A percentile compares a stretch with the other conserved stretches of the same genome.
Conservation (phyloP, 2,329 filamentous ascomycete genomes). For the Paecilomyces variotii region DNA sequence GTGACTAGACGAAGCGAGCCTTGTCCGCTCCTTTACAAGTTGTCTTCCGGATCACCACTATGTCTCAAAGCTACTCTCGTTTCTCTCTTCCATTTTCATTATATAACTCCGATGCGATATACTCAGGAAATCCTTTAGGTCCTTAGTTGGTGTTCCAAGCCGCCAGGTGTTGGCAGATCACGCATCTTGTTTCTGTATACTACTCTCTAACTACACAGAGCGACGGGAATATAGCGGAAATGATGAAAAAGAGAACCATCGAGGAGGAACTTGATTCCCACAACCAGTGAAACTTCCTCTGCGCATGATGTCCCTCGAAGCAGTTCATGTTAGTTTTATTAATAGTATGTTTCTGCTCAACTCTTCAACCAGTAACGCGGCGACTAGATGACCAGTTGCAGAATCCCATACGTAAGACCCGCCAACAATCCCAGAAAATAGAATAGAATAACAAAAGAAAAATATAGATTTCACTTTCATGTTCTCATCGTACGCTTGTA, state of each 20-base stretch:
- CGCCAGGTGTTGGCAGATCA: not conserved
- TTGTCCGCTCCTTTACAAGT: not conserved
- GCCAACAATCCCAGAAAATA: no score
- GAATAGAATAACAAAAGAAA: no score
- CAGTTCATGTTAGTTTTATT: not conserved
- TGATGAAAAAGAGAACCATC: not conserved
- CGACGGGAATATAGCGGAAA: not conserved
- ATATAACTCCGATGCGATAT: not conserved
- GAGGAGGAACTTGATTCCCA: not conserved
- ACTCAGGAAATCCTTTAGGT: not conserved
- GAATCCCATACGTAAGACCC: no score
- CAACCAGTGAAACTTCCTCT: not conserved
- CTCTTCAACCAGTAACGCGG: not conserved
- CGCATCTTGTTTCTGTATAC: not conserved
- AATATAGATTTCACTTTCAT: no score
- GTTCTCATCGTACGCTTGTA: no score
- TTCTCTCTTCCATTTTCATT: not conserved
- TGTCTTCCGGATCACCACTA: not conserved
- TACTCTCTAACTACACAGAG: not conserved
- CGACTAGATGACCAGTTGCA: no score
- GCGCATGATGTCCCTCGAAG: not conserved
- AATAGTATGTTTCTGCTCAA: no score
- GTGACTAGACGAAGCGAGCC: not conserved
- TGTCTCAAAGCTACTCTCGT: not conserved
- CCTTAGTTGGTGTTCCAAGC: not conserved